phyloP scores from a whole-genome alignment of 257 asterid genomes.

The Osmanthus fragrans region DNA sequence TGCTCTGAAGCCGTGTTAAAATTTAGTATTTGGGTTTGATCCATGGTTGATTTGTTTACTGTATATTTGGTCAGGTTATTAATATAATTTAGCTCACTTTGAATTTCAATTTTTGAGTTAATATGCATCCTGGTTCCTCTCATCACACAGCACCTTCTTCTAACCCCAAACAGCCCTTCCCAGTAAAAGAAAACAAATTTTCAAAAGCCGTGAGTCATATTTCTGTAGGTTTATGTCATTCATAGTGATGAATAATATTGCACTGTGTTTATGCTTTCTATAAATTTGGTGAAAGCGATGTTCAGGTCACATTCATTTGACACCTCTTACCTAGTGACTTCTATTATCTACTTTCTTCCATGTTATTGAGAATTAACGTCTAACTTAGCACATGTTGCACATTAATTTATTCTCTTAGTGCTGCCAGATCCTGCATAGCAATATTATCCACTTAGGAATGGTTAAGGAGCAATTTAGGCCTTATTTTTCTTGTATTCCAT shows the following conservation, averaged over 20 bases:
- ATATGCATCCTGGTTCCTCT: not conserved
- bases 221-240: not conserved
- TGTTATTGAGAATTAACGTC: too few species aligned
- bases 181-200: not conserved
- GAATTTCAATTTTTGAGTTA: not conserved
- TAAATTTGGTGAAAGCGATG: not conserved
- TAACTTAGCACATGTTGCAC: not conserved
- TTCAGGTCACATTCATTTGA: not conserved
- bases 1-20: not conserved
- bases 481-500: not conserved
- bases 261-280: not conserved
- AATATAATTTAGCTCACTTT: not conserved
- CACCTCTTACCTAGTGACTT: not conserved
- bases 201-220: not conserved
- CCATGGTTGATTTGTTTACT: not conserved
- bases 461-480: not conserved
- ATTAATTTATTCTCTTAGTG: not conserved
- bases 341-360: too few species aligned
- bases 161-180: not conserved
- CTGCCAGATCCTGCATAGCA: not conserved
- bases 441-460: not conserved
- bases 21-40: not conserved
- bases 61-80: not conserved
- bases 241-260: not conserved
- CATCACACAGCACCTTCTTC: not conserved